Evolutionary conservation across 768 basidiomycete genomes (phyloP), one percentile per base, ranked within the genome.

Genomic region (Hydnomerulius pinastri): DNA sequence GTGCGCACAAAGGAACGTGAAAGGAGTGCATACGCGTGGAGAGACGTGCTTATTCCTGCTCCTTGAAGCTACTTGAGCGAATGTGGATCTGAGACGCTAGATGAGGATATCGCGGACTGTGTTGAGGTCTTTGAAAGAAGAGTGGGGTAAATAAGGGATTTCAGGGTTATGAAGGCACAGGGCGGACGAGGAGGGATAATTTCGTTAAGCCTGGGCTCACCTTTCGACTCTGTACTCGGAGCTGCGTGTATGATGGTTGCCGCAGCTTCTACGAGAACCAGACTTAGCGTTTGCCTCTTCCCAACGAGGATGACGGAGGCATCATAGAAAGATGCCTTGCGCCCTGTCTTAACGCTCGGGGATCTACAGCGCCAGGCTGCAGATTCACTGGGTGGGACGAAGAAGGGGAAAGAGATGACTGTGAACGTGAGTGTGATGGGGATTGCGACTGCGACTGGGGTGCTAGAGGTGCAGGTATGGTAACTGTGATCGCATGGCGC

Each of bases 161-260:
- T 48, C 21, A 29, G 42, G 36, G 25, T 29, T 17, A 50, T 24
- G 4, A 18, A 35, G 32, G 20, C 30, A 35, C 2, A 40, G 20
- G 32, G 21, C 5, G 24, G 9, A 2, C 12, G 32, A 17, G 21
- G 37, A 44, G n/a, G 21, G 38, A 20, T n/a, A 10, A 15, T 33
- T 17, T 7, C 18, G 17, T n/a, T 10, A 24, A 17, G 40, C 3
- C 6, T n/a, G 28, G 6, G 13, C 55, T 15, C 20, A 87, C 88
- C 88, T 77, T 76, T 81, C 7, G 74, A 81, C 23, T 81, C 80
- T 3, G 77, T 64, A 37, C 76, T 74, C 20, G 80, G 78, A 1
- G 81, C 77, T 6, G 85, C 79, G 56, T 76, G 81, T 46, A 90
- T 82, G 51, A 90, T 77, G 48, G 77, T 86, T 11, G 85, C 82